Conservation (phyloP, 2,329 filamentous ascomycete genomes). For the Aspergillus uvarum region DNA sequence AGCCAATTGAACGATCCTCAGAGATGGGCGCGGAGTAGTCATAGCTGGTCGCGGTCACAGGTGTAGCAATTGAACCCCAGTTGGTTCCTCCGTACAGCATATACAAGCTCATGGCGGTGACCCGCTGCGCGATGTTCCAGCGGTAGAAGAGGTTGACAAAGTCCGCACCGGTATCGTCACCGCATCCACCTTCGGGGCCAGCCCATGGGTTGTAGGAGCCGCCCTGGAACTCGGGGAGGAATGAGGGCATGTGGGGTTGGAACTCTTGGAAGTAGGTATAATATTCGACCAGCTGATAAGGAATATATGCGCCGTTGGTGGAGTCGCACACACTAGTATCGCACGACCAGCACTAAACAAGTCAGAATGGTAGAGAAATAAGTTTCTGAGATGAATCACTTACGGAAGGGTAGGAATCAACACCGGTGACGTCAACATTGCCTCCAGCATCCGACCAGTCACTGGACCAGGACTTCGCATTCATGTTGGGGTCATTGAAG, state of each 20-base stretch:
- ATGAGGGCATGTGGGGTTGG: constrained; percentile 48
- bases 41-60: constrained; percentile 61
- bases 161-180: constrained; percentile 55
- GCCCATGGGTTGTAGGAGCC: constrained; percentile 63
- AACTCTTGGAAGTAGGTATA: constrained; percentile 49
- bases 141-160: constrained; percentile 66
- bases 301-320: constrained; percentile 59
- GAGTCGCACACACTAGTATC: constrained; percentile 61
- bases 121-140: constrained; percentile 59
- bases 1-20: constrained; percentile 57
- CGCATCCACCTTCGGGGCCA: constrained; percentile 58
- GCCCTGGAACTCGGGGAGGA: constrained; percentile 61
- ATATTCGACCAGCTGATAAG: constrained; percentile 53
- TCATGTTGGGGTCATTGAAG: constrained; percentile 62
- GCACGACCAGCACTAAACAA: constrained; percentile 63
- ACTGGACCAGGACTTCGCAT: constrained; percentile 58
- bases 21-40: constrained; percentile 64
- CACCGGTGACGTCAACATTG: constrained; percentile 31
- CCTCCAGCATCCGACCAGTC: constrained; percentile 59
- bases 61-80: constrained; percentile 60
- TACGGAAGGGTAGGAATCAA: constrained; percentile 49
- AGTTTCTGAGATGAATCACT: constrained; percentile 38
- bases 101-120: constrained; percentile 62
- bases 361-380: constrained; percentile 44
- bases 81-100: constrained; percentile 67